phyloP scores from a whole-genome alignment of 106 monocot species.

The Vanilla planifolia region DNA sequence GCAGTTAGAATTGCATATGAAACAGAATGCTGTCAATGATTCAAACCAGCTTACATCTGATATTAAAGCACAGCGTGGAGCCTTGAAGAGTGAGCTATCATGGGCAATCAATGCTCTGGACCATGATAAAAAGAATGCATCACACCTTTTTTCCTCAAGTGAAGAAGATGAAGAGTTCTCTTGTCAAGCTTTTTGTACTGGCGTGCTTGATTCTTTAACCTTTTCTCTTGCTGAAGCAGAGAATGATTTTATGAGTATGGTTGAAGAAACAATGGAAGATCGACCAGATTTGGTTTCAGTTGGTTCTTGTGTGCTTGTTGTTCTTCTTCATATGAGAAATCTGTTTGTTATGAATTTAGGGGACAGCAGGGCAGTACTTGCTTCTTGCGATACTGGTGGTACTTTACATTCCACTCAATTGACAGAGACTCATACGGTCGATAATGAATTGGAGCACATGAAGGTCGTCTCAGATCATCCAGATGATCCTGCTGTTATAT shows the following conservation, averaged over 20 bases:
- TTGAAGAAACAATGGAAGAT: conserved; percentile 77
- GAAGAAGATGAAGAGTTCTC: conserved; percentile 5
- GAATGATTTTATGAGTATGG: conserved; percentile 63
- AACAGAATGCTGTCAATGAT: conserved; percentile 4
- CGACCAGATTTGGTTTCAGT: conserved; percentile 80
- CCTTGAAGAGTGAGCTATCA: conserved; percentile 21
- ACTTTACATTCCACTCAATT: conserved; percentile 51
- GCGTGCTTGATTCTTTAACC: conserved; percentile 52
- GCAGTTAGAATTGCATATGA: conserved; percentile 34
- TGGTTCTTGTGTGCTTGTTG: conserved; percentile 64
- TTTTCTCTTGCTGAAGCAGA: conserved; percentile 69
- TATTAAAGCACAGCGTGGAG: background rate
- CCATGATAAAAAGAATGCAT: conserved; percentile 9
- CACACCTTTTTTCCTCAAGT: conserved; percentile 2
- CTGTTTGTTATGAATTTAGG: conserved; percentile 71
- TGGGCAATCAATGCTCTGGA: conserved; percentile 19
- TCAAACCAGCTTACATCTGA: background rate
- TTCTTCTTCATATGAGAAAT: conserved; percentile 67
- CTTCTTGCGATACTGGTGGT: conserved; percentile 14
- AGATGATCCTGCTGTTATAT: conserved; percentile 52
- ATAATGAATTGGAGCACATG: conserved; percentile 44
- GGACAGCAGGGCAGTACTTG: conserved; percentile 90
- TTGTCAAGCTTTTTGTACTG: conserved; percentile 31
- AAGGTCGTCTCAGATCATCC: conserved; percentile 62
- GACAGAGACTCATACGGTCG: conserved; percentile 62